A percentile compares a stretch with the other conserved stretches of the same genome.
These are phyloP conservation scores for Gremmenia infestans DNA, from an alignment of 2,329 filamentous ascomycete species.

Conservation along the genomic window DNA sequence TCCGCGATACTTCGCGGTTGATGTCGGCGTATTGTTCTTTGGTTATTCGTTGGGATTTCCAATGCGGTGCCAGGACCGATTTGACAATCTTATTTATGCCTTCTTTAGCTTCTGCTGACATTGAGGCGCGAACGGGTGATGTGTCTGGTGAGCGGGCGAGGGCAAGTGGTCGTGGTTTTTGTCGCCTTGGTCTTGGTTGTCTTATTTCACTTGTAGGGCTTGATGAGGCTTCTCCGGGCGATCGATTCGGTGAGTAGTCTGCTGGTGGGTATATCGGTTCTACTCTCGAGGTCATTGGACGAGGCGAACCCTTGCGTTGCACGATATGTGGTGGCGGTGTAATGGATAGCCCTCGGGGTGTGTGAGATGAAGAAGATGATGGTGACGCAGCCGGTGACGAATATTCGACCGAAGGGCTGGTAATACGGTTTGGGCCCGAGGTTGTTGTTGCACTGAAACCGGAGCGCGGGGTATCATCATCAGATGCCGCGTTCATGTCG, in stretches of 20 bases:
- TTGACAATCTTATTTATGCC: constrained; percentile 88
- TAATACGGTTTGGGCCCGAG: constrained; percentile 22
- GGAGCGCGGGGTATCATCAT: constrained; percentile 45
- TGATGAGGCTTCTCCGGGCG: constrained; percentile 33
- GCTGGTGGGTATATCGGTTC: constrained; percentile 70
- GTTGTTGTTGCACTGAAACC: constrained; percentile 16
- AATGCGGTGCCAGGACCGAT: constrained; percentile 69
- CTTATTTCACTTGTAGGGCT: constrained; percentile 26
- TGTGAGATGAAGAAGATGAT: constrained; percentile 58
- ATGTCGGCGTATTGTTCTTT: constrained; percentile 90
- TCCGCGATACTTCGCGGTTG: constrained; percentile 83
- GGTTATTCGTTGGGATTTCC: constrained; percentile 71
- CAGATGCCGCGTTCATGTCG: constrained; percentile 57
- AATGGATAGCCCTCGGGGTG: constrained; percentile 60
- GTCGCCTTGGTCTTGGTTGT: constrained; percentile 29
- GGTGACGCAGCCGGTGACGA: constrained; percentile 67
- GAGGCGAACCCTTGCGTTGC: constrained; percentile 59
- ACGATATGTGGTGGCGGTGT: constrained; percentile 64
- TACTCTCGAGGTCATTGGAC: constrained; percentile 65
- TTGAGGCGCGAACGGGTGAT: constrained; percentile 60
- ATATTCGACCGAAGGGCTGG: constrained; percentile 35
- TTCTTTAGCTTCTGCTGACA: constrained; percentile 80
- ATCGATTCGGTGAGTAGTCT: constrained; percentile 64
- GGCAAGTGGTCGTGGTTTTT: constrained; percentile 25
- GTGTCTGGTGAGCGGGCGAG: constrained; percentile 42